Evolutionary conservation across 2,329 filamentous ascomycete genomes (phyloP).

Genomic region (Trichoderma brevicompactum): DNA sequence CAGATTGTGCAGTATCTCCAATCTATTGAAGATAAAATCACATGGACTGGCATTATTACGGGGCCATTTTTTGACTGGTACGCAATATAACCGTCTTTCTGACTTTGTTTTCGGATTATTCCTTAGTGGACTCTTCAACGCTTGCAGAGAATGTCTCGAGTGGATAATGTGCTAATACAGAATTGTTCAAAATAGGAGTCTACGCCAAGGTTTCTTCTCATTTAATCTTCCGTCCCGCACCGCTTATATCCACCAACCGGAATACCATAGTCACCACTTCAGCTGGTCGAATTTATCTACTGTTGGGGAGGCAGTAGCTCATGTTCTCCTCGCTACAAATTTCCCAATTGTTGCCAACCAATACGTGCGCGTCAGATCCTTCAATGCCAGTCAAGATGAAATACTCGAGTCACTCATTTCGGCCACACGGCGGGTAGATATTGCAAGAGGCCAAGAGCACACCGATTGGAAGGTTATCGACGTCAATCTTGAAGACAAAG

Average conservation of each 20-base stretch:
- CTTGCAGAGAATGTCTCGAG: no score
- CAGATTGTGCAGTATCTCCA: constrained; percentile 1
- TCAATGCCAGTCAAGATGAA: constrained; percentile 21
- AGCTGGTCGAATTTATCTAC: constrained; percentile 11
- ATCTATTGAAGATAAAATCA: background rate
- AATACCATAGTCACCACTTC: background rate
- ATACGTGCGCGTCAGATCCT: constrained; percentile 8
- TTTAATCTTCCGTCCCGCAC: background rate
- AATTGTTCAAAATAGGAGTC: background rate
- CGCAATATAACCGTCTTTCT: background rate
- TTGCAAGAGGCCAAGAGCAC: background rate
- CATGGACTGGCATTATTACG: background rate
- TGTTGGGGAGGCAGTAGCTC: background rate
- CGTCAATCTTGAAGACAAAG: constrained; percentile 6
- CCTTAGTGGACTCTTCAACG: no score
- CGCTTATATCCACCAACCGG: background rate
- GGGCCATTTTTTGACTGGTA: constrained; percentile 13
- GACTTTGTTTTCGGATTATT: background rate
- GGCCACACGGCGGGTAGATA: background rate
- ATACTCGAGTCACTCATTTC: constrained; percentile 5
- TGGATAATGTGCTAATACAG: background rate
- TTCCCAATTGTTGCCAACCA: background rate
- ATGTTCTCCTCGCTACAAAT: background rate
- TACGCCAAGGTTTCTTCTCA: constrained; percentile 11
- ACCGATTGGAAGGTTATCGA: background rate